Conservation (phyloP, 139 green algal species). For the Dunaliella primolecta region DNA sequence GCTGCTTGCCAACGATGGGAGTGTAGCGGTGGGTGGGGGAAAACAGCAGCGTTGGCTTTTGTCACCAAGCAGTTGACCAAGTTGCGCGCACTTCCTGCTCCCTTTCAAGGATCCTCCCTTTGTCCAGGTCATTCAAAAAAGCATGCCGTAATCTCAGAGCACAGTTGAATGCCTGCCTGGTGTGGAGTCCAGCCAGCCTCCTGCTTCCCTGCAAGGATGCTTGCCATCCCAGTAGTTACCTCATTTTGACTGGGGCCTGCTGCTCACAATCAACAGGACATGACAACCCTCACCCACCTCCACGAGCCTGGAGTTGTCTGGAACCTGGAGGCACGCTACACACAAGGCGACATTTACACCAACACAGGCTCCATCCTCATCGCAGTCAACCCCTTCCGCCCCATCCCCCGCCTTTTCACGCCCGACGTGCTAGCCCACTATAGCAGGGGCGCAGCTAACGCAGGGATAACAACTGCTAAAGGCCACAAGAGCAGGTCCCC, state of each 20-base stretch:
- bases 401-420: slow-evolving; percentile 77
- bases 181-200: too few relatives aligned
- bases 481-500: neutral
- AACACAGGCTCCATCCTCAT: slow-evolving; percentile 90
- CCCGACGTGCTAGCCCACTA: slow-evolving; percentile 86
- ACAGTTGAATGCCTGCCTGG: too few relatives aligned
- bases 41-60: too few relatives aligned
- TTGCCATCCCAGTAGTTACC: too few relatives aligned
- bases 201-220: neutral
- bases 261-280: slow-evolving; percentile 93
- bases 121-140: too few relatives aligned
- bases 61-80: too few relatives aligned
- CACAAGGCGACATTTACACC: slow-evolving; percentile 86
- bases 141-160: too few relatives aligned
- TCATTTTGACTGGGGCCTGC: neutral
- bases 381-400: slow-evolving; percentile 84
- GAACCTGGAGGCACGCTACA: slow-evolving; percentile 77
- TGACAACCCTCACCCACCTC: slow-evolving; percentile 94
- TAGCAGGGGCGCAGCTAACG: slow-evolving; percentile 1
- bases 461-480: neutral
- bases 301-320: slow-evolving; percentile 94
- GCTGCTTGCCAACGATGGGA: too few relatives aligned
- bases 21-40: too few relatives aligned
- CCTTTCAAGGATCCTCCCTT: too few relatives aligned
- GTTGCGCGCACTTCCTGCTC: too few relatives aligned